Evolutionary conservation across 2,329 filamentous ascomycete species (phyloP), one percentile per base, ranked within the genome.

Genomic region (Diaporthe eres): DNA sequence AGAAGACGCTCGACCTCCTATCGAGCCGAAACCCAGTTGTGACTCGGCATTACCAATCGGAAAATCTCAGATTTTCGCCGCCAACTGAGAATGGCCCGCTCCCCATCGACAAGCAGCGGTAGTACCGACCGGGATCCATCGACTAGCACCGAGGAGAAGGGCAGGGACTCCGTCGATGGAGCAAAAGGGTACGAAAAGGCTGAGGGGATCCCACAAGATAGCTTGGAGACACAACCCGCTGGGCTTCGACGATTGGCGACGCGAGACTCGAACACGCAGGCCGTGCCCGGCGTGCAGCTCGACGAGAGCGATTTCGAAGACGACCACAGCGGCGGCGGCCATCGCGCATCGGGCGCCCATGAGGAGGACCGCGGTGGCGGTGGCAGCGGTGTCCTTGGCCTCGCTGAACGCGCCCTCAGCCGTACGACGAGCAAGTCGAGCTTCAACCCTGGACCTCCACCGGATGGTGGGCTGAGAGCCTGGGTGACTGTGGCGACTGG

Each of bases 381-480:
- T 9, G 72, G 17, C 9, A 63, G 74, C 49, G 79, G 81, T 4
- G 63, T 82, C 25, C 75, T 81, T 1, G 80, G 82, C 22, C 78
- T 83, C 0, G 60, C 87, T 2, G 81, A 79, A 71, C 84, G 85
- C 1, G 84, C 86, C 6, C 75, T 88, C 17, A 88, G 86, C 76
- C 81, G 83, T 22, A 83, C 85, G 4, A 86, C 84, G 25, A 85
- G 85, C 1, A 84, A 81, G 51, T 85, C 85, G 1, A 86, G 82
- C 61, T 79, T 82, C 67, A 83, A 86, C 53, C 85, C 85, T 0
- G 85, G 86, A 0, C 88, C 88, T 28, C 88, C 89, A 1, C 89
- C 89, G 0, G 87, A 90, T 39, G 88, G 88, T 4, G 89, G 89
- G 0, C 78, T 81, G 70, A 78, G 81, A 31, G 88, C 88, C 0